Conservation (phyloP, 2,329 filamentous ascomycete species). For the Ophiostoma fasciatum region DNA sequence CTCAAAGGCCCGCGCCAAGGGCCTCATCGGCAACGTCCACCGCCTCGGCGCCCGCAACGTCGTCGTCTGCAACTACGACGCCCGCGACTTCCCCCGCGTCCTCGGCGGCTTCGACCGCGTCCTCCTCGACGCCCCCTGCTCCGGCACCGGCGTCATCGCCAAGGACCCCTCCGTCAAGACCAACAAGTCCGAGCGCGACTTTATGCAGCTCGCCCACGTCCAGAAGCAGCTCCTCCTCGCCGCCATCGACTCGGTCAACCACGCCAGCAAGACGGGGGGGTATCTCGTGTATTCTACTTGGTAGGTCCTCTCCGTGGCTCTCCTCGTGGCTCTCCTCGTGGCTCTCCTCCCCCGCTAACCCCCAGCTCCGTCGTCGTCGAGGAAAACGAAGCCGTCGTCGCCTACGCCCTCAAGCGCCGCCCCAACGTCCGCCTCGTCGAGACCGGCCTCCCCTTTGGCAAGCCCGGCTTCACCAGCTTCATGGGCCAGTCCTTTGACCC, state of each 20-base stretch:
- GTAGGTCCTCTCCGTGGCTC: too few relatives aligned
- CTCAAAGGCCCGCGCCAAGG: constrained; percentile 84
- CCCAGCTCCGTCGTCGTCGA: constrained; percentile 12
- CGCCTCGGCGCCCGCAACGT: constrained; percentile 87
- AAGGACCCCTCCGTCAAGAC: constrained; percentile 97
- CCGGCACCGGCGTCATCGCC: constrained; percentile 90
- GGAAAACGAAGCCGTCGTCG: constrained; percentile 71
- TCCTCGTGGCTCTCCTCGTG: too few relatives aligned
- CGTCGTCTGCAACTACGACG: constrained; percentile 91
- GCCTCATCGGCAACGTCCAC: constrained; percentile 95
- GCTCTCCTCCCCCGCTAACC: neutral
- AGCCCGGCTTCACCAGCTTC: constrained; percentile 81
- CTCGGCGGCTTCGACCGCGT: constrained; percentile 95
- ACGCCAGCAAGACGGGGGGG: constrained; percentile 86
- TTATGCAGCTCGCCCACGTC: constrained; percentile 80
- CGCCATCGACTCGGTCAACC: constrained; percentile 90
- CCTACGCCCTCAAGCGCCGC: constrained; percentile 80
- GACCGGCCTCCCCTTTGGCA: constrained; percentile 78
- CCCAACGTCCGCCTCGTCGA: constrained; percentile 91
- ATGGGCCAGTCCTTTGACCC: constrained; percentile 86
- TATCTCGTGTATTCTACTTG: constrained; percentile 97
- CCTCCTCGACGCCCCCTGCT: constrained; percentile 86
- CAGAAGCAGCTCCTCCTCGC: constrained; percentile 89
- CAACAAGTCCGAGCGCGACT: constrained; percentile 93
- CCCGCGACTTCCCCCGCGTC: constrained; percentile 81